Conservation (phyloP, 805 yeast genomes). For the Candida hispaniensis region DNA sequence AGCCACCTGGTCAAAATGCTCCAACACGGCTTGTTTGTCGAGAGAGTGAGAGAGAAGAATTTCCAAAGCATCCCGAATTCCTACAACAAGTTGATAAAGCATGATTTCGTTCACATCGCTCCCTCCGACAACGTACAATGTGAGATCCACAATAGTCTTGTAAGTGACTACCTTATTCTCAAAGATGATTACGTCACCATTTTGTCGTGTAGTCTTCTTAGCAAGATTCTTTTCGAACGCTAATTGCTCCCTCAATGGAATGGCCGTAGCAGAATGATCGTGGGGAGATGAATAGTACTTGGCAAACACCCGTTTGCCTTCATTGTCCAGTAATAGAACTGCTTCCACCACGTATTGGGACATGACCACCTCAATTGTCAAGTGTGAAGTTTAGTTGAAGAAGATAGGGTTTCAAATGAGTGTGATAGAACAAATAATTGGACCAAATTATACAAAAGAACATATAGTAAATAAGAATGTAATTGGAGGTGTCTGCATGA, state of each 20-base stretch:
- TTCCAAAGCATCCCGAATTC: constrained; percentile 71
- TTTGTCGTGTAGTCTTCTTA: constrained; percentile 66
- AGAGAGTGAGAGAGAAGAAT: constrained; percentile 55
- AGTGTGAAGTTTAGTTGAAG: not conserved
- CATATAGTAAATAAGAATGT: too few species aligned
- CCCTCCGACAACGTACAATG: constrained; percentile 60
- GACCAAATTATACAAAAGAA: too few species aligned
- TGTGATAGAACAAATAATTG: too few species aligned
- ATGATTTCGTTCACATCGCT: constrained; percentile 78
- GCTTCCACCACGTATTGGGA: constrained; percentile 70
- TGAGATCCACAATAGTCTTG: constrained; percentile 69
- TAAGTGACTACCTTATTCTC: constrained; percentile 77
- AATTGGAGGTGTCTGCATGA: too few species aligned
- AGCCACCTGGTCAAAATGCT: constrained; percentile 74
- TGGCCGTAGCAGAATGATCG: constrained; percentile 17
- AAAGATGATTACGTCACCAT: constrained; percentile 68
- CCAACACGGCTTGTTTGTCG: constrained; percentile 69
- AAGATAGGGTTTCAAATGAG: too few species aligned
- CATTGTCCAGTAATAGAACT: constrained; percentile 65
- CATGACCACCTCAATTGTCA: constrained; percentile 25
- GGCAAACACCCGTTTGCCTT: constrained; percentile 70
- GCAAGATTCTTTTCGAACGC: constrained; percentile 66
- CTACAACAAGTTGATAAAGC: constrained; percentile 63
- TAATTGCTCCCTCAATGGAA: constrained; percentile 45
- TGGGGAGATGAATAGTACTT: constrained; percentile 74